Conservation (phyloP, 2,329 filamentous ascomycete genomes). For the Colletotrichum liriopes region DNA sequence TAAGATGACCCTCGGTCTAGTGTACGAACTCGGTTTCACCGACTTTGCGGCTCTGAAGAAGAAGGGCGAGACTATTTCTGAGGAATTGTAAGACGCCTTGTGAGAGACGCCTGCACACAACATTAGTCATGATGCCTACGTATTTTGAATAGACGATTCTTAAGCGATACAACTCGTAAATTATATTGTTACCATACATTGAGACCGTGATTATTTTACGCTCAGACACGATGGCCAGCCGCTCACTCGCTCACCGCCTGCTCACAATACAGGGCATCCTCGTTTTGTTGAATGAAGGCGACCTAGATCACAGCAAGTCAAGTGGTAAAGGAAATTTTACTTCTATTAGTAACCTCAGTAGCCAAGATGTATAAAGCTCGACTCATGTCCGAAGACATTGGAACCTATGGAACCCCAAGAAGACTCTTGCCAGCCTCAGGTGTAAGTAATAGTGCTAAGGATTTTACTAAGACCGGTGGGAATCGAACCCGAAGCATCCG, state of each 20-base stretch:
- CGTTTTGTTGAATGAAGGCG: neutral
- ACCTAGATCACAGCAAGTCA: neutral
- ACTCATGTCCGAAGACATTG: neutral
- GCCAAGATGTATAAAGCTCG: neutral
- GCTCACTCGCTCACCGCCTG: neutral
- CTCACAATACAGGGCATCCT: neutral
- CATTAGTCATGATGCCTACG: neutral
- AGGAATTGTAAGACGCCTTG: conserved; percentile 53
- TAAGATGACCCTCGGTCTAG: conserved; percentile 85
- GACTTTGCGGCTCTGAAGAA: conserved; percentile 69
- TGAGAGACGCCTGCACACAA: neutral
- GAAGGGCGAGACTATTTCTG: conserved; percentile 49
- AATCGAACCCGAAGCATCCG: too few species aligned
- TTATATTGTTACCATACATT: too few species aligned
- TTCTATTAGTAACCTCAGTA: too few species aligned
- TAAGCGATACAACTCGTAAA: too few species aligned
- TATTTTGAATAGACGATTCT: conserved; percentile 14
- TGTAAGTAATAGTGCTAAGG: neutral
- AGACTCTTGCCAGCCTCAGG: neutral
- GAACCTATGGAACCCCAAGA: neutral
- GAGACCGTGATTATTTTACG: too few species aligned
- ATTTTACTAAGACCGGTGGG: too few species aligned
- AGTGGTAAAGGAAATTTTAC: too few species aligned
- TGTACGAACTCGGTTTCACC: conserved; percentile 87
- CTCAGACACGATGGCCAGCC: too few species aligned